phyloP scores from a whole-genome alignment of 2,329 filamentous ascomycete species.

The Phialemonium atrogriseum region DNA sequence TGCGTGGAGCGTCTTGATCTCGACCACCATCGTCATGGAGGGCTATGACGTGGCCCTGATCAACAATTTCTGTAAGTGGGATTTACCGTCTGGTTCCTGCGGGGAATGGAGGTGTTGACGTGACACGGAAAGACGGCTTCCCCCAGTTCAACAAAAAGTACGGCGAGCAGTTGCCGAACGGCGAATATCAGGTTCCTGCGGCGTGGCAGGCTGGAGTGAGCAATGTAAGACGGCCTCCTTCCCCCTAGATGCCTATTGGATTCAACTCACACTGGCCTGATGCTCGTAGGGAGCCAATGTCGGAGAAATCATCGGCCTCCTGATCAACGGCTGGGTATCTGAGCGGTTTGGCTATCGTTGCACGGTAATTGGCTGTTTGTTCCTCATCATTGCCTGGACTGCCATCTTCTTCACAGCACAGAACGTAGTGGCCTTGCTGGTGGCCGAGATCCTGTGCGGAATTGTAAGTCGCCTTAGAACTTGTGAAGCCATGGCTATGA shows the following conservation, averaged over 20 bases:
- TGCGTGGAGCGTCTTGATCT: constrained; percentile 75
- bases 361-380: constrained; percentile 52
- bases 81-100: not conserved
- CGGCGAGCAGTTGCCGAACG: constrained; percentile 14
- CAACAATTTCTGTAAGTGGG: constrained; percentile 65
- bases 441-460: constrained; percentile 55
- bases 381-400: constrained; percentile 47
- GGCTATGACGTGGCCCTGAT: constrained; percentile 77
- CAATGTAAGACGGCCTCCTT: constrained; percentile 5
- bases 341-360: constrained; percentile 62
- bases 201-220: constrained; percentile 27
- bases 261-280: constrained; percentile 11
- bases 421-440: constrained; percentile 48
- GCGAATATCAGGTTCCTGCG: constrained; percentile 21
- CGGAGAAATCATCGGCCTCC: constrained; percentile 58
- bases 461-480: constrained; percentile 19
- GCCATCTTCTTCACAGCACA: constrained; percentile 58
- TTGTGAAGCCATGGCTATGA: not conserved
- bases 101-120: no score
- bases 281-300: constrained; percentile 37
- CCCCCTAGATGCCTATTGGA: no score
- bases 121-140: constrained; percentile 14
- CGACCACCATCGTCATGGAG: constrained; percentile 89
- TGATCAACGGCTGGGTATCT: constrained; percentile 57
- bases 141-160: constrained; percentile 14